phyloP scores from a whole-genome alignment of 352 stramenopile species.

The Globisporangium cederbergense region DNA sequence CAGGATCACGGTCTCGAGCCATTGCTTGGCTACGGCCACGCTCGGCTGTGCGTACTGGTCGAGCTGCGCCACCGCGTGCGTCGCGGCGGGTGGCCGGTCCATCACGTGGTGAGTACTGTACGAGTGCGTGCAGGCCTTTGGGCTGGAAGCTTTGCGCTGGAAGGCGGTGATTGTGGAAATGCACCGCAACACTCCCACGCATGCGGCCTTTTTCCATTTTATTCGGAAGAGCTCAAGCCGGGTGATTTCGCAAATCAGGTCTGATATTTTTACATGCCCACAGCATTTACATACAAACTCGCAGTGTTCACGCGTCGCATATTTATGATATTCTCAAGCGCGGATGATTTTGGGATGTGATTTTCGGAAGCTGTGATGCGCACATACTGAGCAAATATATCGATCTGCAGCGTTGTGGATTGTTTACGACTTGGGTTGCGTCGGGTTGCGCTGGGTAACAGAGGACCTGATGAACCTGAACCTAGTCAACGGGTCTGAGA shows the following conservation, averaged over 20 bases:
- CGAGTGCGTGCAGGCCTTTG: background rate
- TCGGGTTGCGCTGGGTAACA: no score
- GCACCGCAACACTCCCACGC: no score
- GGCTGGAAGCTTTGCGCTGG: background rate
- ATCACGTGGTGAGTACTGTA: background rate
- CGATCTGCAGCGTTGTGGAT: no score
- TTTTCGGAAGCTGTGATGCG: background rate
- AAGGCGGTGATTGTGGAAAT: background rate
- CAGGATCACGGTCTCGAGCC: constrained; percentile 54
- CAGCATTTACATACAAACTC: background rate
- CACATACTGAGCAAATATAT: background rate
- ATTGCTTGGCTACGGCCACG: constrained; percentile 41
- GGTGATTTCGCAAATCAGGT: background rate
- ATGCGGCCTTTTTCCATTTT: no score
- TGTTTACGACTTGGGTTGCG: no score
- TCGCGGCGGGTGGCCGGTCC: constrained; percentile 9
- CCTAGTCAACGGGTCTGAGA: background rate
- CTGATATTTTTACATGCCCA: background rate
- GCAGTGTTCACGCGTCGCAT: background rate
- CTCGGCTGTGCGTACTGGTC: constrained; percentile 39
- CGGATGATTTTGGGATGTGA: background rate
- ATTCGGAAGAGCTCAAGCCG: no score
- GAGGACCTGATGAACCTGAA: no score
- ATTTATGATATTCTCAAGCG: background rate
- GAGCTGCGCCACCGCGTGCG: constrained; percentile 16